Evolutionary conservation across 441 rosid genomes (phyloP), one percentile per base, ranked within the genome.

Genomic region (Francoa sonchifolia): DNA sequence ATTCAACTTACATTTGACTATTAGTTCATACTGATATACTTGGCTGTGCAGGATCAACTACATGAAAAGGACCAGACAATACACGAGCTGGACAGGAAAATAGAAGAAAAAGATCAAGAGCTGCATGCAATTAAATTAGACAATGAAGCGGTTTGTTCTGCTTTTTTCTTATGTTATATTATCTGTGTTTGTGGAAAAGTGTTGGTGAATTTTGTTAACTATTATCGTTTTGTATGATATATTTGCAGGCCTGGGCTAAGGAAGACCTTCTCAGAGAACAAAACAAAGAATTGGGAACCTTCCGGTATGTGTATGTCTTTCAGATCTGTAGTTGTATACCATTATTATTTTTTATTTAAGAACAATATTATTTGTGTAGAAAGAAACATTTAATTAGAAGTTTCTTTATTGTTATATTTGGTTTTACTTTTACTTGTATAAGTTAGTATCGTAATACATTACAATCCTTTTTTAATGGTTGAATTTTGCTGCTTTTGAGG

Each of bases 211-310:
- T 51, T 20, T 33, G 33, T 14, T 17, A 10, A 48, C 23, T 37
- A 32, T 38, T 44, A 1, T 43, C n/a, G 41, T 20, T 46, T 13
- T 7, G 0, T 17, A 14, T 30, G 36, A 33, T 42, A 17, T 48
- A 35, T 33, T 33, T 33, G 45, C 50, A 90, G 99, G 88, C 82
- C 6, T 90, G 96, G 99, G 99, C 81, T 13, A 90, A 86, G 62
- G 95, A 90, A 55, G 95, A 80, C 54, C 77, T 86, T 37, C 67
- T 90, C n/a, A 74, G 78, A 55, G 96, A 90, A 62, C 96, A 86
- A 61, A 80, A 77, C 44, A 80, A 80, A 55, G 99, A 90, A 63
- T 66, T 90, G 38, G 82, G 78, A 48, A 69, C 83, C 34, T 74
- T 73, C 59, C 74, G 96, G 99, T 78, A 43, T 21, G 68, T 35